Conservation (phyloP, 805 yeast species). For the Kregervanrija fluxuum region DNA sequence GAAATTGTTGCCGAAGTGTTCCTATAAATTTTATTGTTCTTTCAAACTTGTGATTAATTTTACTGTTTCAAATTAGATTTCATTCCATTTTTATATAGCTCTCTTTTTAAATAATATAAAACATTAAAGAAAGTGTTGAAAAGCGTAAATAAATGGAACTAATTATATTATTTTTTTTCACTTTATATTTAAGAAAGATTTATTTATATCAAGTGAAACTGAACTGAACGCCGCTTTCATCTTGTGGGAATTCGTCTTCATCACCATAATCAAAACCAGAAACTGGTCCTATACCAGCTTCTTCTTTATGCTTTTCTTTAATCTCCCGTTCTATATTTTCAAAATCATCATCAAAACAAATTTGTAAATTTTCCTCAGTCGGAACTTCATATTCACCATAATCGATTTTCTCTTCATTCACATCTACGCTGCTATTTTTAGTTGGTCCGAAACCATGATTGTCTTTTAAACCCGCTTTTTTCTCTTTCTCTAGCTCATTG, state of each 20-base stretch:
- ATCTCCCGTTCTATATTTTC: constrained; percentile 7
- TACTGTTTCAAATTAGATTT: neutral
- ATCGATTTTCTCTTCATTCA: constrained; percentile 2
- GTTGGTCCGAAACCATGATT: neutral
- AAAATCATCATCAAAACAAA: constrained; percentile 18
- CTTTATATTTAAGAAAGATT: neutral
- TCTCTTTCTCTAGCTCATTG: neutral
- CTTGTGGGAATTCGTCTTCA: constrained; percentile 28
- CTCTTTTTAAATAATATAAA: neutral
- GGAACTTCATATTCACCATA: constrained; percentile 19
- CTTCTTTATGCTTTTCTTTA: constrained; percentile 3
- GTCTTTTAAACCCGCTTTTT: neutral
- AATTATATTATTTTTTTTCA: neutral
- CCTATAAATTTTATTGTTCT: constrained; percentile 35
- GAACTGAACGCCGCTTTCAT: constrained; percentile 24
- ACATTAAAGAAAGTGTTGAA: too few species aligned
- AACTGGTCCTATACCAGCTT: constrained; percentile 10
- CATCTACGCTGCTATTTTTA: neutral
- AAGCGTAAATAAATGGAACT: too few species aligned
- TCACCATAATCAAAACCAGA: constrained; percentile 24
- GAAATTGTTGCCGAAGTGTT: constrained; percentile 88
- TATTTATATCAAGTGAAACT: constrained; percentile 19
- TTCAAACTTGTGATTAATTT: too few species aligned
- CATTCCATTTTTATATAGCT: neutral
- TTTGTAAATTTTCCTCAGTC: constrained; percentile 12